These are phyloP conservation scores for Allantophomopsis cytisporea DNA, from an alignment of 2,329 filamentous ascomycete species.

Conservation along the genomic window DNA sequence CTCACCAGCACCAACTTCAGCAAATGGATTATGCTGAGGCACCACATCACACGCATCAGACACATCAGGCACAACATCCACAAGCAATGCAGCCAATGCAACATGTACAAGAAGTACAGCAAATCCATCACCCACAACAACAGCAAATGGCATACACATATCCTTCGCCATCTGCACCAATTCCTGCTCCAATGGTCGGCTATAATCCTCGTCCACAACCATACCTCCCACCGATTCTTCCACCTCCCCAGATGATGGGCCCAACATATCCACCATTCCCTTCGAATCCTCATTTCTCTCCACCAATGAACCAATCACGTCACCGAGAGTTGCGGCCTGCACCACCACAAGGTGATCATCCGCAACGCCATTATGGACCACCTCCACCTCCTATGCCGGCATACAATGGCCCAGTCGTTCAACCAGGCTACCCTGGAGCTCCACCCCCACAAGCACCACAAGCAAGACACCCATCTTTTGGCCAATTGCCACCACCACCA, in stretches of 20 bases:
- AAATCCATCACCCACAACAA: neutral
- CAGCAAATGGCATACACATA: neutral
- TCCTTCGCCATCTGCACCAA: neutral
- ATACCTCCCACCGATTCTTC: too few species aligned
- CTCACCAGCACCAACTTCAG: too few species aligned
- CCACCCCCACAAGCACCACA: conserved; percentile 2
- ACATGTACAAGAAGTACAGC: too few species aligned
- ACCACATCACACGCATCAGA: too few species aligned
- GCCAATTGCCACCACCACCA: conserved; percentile 1
- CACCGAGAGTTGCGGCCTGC: neutral
- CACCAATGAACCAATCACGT: neutral
- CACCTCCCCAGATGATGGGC: too few species aligned
- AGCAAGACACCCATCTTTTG: neutral
- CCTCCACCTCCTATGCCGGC: conserved; percentile 1
- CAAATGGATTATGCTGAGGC: too few species aligned
- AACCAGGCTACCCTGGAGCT: neutral
- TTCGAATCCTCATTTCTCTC: too few species aligned
- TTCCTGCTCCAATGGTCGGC: neutral
- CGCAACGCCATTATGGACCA: conserved; percentile 2
- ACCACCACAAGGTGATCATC: neutral
- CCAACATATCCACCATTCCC: too few species aligned
- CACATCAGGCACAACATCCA: too few species aligned
- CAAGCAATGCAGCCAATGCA: too few species aligned
- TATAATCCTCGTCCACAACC: neutral
- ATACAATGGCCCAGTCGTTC: too few species aligned